Evolutionary conservation across 192 early-diverging fungal species (phyloP), one percentile per base, ranked within the genome.

Genomic region (Backusella australiensis): DNA sequence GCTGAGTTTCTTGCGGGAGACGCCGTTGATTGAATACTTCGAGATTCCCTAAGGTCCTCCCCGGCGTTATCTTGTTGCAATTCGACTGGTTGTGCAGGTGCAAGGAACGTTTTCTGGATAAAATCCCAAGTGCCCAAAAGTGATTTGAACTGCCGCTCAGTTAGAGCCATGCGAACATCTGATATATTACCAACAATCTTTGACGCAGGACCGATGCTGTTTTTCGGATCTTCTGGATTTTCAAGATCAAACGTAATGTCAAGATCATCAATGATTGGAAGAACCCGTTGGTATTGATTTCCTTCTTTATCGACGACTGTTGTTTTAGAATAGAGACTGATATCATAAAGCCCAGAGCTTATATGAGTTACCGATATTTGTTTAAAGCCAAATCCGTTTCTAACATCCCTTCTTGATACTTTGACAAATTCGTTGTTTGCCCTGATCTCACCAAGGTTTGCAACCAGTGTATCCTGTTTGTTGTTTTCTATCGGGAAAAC

Each of bases 401-500:
- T 71, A 7, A 29, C 15, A 41, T 81, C 83, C 19, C 59, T 72
- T 19, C 46, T 23, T 32, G 21, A 21, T 15, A 72, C 81, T 17
- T 80, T 81, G 17, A 75, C 75, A 67, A 92, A 94, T 65, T 82
- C 78, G 78, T 93, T 95, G 21, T 82, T 83, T 1, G 93, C 90
- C 0, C 88, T 85, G 19, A 96, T 89, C 68, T 91, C 89, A 38
- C 95, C 95, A 2, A 93, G 87, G 75, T 91, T 88, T 78, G 86
- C 82, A 26, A 87, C 80, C 8, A 96, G 35, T 46, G 78, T 66
- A 70, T 94, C 89, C 63, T 73, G 46, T 3, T n/a, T 76, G 32
- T 70, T 78, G 3, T 83, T 80, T n/a, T 81, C 76, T 46, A 88
- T 81, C 6, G 92, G 95, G 77, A 95, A 92, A 5, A 87, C 86